A percentile compares a stretch with the other conserved stretches of the same genome.
Conservation (phyloP, 78 protist genomes). For the Dictyostelium firmibasis region DNA sequence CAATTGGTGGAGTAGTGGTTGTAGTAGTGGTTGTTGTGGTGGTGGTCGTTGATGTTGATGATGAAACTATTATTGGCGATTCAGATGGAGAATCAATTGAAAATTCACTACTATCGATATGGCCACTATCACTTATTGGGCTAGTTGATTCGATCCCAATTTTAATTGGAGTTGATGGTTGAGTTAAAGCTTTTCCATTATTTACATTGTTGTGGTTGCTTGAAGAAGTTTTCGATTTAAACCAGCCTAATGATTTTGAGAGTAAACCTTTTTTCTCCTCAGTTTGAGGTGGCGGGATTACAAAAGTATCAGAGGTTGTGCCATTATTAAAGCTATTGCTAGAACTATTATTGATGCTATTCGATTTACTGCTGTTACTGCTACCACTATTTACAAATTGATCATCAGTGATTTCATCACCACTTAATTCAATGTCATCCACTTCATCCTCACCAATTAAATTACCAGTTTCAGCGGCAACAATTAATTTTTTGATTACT, state of each 20-base stretch:
- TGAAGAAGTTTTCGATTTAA: slow-evolving; percentile 14
- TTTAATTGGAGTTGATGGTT: background rate
- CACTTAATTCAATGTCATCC: background rate
- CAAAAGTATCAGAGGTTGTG: background rate
- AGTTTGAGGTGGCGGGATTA: background rate
- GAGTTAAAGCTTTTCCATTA: background rate
- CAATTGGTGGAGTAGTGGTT: background rate
- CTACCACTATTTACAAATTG: background rate
- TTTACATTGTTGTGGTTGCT: background rate
- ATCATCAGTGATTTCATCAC: background rate
- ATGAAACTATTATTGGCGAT: background rate
- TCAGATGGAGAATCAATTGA: slow-evolving; percentile 22
- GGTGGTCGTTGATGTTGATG: background rate
- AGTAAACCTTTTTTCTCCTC: slow-evolving; percentile 10
- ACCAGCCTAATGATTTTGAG: slow-evolving; percentile 34
- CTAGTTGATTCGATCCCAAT: background rate
- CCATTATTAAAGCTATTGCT: background rate
- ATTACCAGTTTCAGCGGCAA: slow-evolving; percentile 70
- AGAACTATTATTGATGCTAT: background rate
- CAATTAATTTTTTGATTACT: slow-evolving; percentile 40
- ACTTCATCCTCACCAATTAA: slow-evolving; percentile 31
- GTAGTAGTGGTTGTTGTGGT: background rate
- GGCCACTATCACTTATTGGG: background rate
- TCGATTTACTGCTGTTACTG: background rate
- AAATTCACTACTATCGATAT: background rate